Percentiles rank a stretch among this genome's conserved stretches.
phyloP scores from a whole-genome alignment of 805 yeast genomes.

The Candida sphagnicola region DNA sequence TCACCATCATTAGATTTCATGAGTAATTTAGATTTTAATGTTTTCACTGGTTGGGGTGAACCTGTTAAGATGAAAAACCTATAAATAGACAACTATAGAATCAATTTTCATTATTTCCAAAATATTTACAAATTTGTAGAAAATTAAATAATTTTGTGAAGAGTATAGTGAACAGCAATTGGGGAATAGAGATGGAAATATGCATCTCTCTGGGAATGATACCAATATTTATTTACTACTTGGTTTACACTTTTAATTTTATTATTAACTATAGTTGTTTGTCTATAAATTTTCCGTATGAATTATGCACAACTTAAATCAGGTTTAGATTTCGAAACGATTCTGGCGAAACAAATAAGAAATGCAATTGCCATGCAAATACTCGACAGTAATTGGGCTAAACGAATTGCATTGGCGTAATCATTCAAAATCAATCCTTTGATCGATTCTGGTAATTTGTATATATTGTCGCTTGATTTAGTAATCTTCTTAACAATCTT shows the following conservation, averaged over 20 bases:
- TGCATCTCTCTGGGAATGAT: too few species aligned
- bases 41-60: slow-evolving; percentile 15
- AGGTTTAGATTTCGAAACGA: slow-evolving; percentile 8
- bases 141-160: too few species aligned
- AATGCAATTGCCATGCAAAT: slow-evolving; percentile 14
- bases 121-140: too few species aligned
- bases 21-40: slow-evolving; percentile 13
- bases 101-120: too few species aligned
- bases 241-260: too few species aligned
- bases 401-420: slow-evolving; percentile 20
- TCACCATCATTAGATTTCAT: slow-evolving; percentile 16
- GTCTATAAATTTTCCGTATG: too few species aligned
- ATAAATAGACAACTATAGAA: too few species aligned
- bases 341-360: slow-evolving; percentile 12
- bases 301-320: not conserved
- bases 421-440: slow-evolving; percentile 16
- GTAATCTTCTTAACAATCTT: slow-evolving; percentile 15
- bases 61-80: not conserved
- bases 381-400: slow-evolving; percentile 20
- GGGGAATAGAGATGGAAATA: too few species aligned
- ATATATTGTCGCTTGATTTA: slow-evolving; percentile 18
- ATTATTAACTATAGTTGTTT: too few species aligned
- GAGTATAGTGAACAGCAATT: too few species aligned
- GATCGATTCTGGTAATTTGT: slow-evolving; percentile 12
- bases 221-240: too few species aligned